Conservation (phyloP, 257 asterid genomes). For the Jasminum sambac region DNA sequence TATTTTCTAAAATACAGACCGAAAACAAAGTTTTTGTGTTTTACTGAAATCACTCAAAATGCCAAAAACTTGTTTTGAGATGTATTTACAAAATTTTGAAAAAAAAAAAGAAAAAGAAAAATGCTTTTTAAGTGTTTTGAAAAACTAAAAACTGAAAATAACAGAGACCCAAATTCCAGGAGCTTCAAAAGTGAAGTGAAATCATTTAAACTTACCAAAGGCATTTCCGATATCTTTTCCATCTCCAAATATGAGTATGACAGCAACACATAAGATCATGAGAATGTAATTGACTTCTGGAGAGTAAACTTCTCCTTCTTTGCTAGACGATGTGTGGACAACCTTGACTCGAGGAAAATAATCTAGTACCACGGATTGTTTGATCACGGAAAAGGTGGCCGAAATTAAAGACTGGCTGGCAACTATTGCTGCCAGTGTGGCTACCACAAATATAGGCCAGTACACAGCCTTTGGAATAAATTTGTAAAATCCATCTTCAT, state of each 20-base stretch:
- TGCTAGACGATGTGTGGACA: constrained; percentile 36
- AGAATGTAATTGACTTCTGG: constrained; percentile 38
- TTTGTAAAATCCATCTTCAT: constrained; percentile 36
- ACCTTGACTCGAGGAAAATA: constrained; percentile 43
- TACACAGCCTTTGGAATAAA: constrained; percentile 37
- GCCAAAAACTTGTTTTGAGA: no score
- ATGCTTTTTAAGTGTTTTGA: no score
- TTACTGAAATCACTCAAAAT: no score
- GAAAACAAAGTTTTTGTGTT: no score
- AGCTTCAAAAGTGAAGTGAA: not conserved
- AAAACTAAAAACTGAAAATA: no score
- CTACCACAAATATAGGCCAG: constrained; percentile 40
- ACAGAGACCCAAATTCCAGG: no score
- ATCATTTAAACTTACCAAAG: constrained; percentile 27
- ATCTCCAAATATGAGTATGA: constrained; percentile 39
- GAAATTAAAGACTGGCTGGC: constrained; percentile 45
- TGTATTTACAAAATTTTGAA: no score
- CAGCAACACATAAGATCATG: constrained; percentile 41
- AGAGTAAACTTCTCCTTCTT: constrained; percentile 40
- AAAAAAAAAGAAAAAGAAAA: no score
- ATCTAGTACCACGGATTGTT: constrained; percentile 41
- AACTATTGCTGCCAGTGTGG: constrained; percentile 41
- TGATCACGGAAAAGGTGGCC: constrained; percentile 40
- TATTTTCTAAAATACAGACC: no score
- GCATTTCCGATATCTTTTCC: constrained; percentile 46